Evolutionary conservation across 2,329 filamentous ascomycete genomes (phyloP).

Genomic region (Stachybotrys echinatus): DNA sequence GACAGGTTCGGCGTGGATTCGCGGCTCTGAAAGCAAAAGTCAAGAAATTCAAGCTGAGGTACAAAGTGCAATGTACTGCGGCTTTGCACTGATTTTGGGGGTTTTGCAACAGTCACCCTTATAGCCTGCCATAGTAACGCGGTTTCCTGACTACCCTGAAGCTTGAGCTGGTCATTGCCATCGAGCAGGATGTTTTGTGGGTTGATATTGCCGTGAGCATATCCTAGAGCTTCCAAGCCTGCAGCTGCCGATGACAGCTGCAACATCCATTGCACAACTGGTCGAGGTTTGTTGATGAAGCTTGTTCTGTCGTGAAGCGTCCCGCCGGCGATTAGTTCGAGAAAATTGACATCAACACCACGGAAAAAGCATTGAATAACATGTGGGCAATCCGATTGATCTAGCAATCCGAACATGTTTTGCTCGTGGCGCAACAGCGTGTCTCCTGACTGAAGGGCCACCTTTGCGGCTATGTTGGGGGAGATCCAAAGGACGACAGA

Average conservation of each 20-base stretch:
- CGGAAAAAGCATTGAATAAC: conserved; percentile 7
- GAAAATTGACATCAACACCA: conserved; percentile 9
- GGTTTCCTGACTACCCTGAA: no score
- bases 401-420: conserved; percentile 8
- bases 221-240: no score
- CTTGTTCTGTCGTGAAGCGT: conserved; percentile 9
- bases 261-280: conserved; percentile 9
- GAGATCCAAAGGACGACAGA: conserved; percentile 11
- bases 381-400: conserved; percentile 5
- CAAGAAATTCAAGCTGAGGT: background rate
- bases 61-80: background rate
- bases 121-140: conserved; percentile 1
- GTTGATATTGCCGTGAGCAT: no score
- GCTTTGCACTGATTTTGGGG: background rate
- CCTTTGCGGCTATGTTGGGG: conserved; percentile 10
- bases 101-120: background rate
- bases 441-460: conserved; percentile 10
- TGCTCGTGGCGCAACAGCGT: conserved; percentile 8
- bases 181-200: no score
- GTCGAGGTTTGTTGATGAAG: conserved; percentile 5
- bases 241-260: no score
- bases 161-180: no score
- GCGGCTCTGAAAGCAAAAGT: no score
- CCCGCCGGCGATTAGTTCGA: conserved; percentile 8
- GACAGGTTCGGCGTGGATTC: no score